phyloP scores from a whole-genome alignment of 257 asterid genomes.

The Marsdenia floribunda region DNA sequence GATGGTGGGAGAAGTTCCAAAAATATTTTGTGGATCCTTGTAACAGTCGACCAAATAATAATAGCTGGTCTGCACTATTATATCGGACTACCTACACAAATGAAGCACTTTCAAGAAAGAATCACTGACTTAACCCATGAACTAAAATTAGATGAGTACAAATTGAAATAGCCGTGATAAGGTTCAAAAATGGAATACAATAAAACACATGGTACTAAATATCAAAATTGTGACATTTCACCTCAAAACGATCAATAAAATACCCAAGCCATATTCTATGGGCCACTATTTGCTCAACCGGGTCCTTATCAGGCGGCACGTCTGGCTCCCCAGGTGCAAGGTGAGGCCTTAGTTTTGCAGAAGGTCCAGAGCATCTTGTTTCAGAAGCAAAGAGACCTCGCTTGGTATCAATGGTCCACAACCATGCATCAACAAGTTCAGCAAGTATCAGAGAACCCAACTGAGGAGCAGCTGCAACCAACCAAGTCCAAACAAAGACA shows the following conservation, averaged over 20 bases:
- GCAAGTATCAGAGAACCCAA: conserved; percentile 94
- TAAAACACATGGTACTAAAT: neutral
- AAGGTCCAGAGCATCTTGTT: conserved; percentile 70
- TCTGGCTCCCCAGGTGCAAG: conserved; percentile 96
- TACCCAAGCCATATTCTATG: conserved; percentile 98
- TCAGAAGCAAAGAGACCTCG: conserved; percentile 97
- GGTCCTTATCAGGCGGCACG: conserved; percentile 68
- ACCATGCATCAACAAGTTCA: conserved; percentile 99
- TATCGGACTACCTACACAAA: conserved; percentile 79
- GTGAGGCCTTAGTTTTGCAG: conserved; percentile 97
- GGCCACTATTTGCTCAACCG: conserved; percentile 88
- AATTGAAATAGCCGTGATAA: conserved; percentile 4
- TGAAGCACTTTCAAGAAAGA: conserved; percentile 5
- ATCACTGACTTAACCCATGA: neutral
- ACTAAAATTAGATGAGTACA: conserved; percentile 7
- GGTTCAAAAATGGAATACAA: neutral
- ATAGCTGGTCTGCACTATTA: conserved; percentile 86
- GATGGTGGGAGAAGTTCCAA: conserved; percentile 90
- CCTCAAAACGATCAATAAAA: conserved; percentile 95
- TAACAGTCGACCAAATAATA: conserved; percentile 88
- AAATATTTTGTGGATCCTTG: conserved; percentile 87
- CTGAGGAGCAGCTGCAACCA: conserved; percentile 98
- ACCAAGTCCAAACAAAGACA: conserved; percentile 95
- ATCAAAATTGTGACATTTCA: conserved; percentile 29
- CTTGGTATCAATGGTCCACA: conserved; percentile 97